Conservation (phyloP, 495 filamentous ascomycete species). For the Trichoderma erinaceum region DNA sequence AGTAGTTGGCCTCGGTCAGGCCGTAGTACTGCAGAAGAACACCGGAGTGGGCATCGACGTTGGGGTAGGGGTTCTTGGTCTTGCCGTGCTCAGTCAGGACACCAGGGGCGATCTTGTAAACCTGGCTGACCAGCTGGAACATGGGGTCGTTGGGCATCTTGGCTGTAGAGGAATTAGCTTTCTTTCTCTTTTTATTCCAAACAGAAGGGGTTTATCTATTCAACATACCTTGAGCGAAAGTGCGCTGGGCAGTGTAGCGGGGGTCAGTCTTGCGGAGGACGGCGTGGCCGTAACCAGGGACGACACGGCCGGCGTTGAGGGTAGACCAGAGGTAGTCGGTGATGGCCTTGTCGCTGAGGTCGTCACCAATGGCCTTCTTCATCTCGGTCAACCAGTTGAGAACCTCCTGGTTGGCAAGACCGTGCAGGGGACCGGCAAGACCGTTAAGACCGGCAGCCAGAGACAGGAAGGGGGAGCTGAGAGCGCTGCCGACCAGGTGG, state of each 20-base stretch:
- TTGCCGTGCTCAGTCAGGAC: constrained; percentile 99
- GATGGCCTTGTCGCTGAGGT: constrained; percentile 90
- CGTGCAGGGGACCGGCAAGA: constrained; percentile 95
- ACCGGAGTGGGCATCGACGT: constrained; percentile 71
- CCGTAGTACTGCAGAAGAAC: constrained; percentile 99
- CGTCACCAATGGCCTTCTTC: constrained; percentile 91
- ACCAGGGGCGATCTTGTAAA: constrained; percentile 98
- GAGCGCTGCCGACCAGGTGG: constrained; percentile 92
- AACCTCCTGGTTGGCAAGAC: constrained; percentile 98
- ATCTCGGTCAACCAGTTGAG: constrained; percentile 98
- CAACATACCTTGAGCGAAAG: constrained; percentile 73
- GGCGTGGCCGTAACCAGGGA: constrained; percentile 96
- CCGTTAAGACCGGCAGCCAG: constrained; percentile 94
- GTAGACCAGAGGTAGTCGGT: constrained; percentile 97
- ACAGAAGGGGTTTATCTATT: not conserved
- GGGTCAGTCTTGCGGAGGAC: constrained; percentile 99
- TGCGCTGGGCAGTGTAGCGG: constrained; percentile 94
- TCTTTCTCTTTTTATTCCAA: not conserved
- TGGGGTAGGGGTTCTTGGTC: constrained; percentile 73
- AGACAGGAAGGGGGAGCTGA: constrained; percentile 95
- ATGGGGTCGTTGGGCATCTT: constrained; percentile 91
- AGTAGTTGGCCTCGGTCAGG: constrained; percentile 97
- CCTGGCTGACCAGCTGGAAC: constrained; percentile 99
- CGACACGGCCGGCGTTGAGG: constrained; percentile 88
- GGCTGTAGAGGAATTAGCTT: constrained; percentile 25